These are phyloP conservation scores for Colletotrichum sp. DNA, from an alignment of 2,329 filamentous ascomycete species.

Conservation along the genomic window DNA sequence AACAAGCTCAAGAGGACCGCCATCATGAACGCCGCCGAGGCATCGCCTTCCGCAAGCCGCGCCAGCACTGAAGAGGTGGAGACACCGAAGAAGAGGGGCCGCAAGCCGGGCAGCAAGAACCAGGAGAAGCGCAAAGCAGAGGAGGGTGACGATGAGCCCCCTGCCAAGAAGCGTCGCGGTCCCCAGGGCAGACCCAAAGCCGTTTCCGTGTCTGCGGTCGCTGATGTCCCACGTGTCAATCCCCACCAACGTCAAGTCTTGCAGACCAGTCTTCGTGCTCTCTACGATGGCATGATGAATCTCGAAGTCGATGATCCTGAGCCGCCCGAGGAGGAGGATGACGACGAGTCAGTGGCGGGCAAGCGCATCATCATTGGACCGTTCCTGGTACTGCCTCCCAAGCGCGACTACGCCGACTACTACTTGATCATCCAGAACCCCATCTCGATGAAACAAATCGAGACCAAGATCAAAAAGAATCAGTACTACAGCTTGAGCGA, in stretches of 20 bases:
- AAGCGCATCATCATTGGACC: conserved; percentile 89
- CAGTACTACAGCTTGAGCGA: conserved; percentile 85
- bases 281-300: conserved; percentile 82
- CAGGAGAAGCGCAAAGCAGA: conserved; percentile 88
- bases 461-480: conserved; percentile 93
- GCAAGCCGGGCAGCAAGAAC: conserved; percentile 74
- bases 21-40: conserved; percentile 45
- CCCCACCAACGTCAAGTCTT: conserved; percentile 76
- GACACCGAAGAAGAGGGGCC: conserved; percentile 81
- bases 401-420: conserved; percentile 91
- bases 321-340: conserved; percentile 59
- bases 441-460: conserved; percentile 95
- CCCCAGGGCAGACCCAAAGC: conserved; percentile 72
- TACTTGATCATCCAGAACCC: conserved; percentile 91
- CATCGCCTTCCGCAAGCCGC: conserved; percentile 79
- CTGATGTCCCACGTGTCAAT: conserved; percentile 54
- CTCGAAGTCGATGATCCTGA: conserved; percentile 79
- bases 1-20: conserved; percentile 72
- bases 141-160: conserved; percentile 77
- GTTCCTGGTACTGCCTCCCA: conserved; percentile 90
- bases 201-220: conserved; percentile 26
- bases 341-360: conserved; percentile 60
- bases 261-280: conserved; percentile 76
- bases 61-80: conserved; percentile 81
- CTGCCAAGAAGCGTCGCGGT: conserved; percentile 78